Conservation (phyloP, 495 filamentous ascomycete species). For the Polyplosphaeria fusca region DNA sequence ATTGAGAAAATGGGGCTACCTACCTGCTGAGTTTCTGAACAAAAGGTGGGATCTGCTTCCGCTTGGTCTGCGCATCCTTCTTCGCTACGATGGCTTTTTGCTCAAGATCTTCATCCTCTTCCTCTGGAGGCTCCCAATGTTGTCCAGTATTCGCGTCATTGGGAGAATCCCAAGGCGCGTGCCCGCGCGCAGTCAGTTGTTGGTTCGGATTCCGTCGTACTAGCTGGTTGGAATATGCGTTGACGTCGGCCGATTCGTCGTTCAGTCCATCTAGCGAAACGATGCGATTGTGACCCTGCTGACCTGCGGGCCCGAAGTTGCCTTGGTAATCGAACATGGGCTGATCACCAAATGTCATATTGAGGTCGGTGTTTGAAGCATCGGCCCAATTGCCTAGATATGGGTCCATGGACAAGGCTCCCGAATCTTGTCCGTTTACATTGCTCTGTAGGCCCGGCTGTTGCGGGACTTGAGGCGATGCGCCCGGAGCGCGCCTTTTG, state of each 20-base stretch:
- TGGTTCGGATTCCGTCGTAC: slow-evolving; percentile 33
- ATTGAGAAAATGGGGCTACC: slow-evolving; percentile 29
- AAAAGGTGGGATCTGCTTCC: slow-evolving; percentile 95
- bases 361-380: slow-evolving; percentile 2
- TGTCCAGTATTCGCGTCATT: slow-evolving; percentile 8
- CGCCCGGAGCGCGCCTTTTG: slow-evolving; percentile 34
- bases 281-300: slow-evolving; percentile 18
- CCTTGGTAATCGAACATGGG: slow-evolving; percentile 18
- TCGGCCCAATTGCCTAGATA: slow-evolving; percentile 28
- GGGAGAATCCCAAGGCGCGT: slow-evolving; percentile 19
- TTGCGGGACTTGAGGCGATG: slow-evolving; percentile 26
- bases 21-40: slow-evolving; percentile 98
- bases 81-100: slow-evolving; percentile 72
- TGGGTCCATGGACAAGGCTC: slow-evolving; percentile 8
- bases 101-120: slow-evolving; percentile 74
- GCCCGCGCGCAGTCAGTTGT: slow-evolving; percentile 28
- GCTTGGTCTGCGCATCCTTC: slow-evolving; percentile 75
- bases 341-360: slow-evolving; percentile 12
- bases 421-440: slow-evolving; percentile 6
- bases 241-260: background rate
- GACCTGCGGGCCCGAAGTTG: slow-evolving; percentile 7
- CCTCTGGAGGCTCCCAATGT: slow-evolving; percentile 42
- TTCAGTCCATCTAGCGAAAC: slow-evolving; percentile 26
- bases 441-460: slow-evolving; percentile 2
- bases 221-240: slow-evolving; percentile 10